Conservation (phyloP, 495 filamentous ascomycete species). For the Ascobolus immersus region DNA sequence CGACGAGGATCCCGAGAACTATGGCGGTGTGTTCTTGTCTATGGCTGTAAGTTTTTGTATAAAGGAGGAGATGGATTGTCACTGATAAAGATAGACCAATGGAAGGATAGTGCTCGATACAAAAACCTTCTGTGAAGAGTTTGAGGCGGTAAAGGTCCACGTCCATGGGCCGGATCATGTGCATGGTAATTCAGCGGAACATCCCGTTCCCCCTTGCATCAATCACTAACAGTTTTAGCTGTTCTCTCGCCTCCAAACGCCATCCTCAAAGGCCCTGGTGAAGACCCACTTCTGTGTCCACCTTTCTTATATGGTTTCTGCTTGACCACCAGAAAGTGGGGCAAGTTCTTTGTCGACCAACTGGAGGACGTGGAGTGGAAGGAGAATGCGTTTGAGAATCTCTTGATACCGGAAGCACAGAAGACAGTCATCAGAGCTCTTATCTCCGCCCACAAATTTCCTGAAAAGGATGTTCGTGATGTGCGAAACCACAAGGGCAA, state of each 20-base stretch:
- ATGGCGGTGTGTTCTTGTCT: conserved; percentile 5
- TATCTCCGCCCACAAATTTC: conserved; percentile 22
- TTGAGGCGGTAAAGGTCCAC: not conserved
- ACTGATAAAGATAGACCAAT: not conserved
- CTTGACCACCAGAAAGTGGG: conserved; percentile 18
- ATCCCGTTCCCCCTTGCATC: conserved; percentile 3
- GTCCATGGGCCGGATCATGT: not conserved
- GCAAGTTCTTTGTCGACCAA: conserved; percentile 14
- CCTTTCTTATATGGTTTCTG: conserved; percentile 15
- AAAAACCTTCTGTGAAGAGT: not conserved
- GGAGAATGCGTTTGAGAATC: conserved; percentile 26
- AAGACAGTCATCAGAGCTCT: conserved; percentile 30
- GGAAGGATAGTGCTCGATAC: not conserved
- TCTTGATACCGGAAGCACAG: conserved; percentile 26
- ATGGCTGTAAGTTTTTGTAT: not conserved
- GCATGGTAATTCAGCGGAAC: not conserved
- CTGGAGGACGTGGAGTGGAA: conserved; percentile 26
- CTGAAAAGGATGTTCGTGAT: not conserved
- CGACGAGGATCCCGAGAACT: conserved; percentile 23
- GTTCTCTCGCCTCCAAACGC: too few species aligned
- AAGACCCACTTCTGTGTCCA: conserved; percentile 14
- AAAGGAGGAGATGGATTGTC: not conserved
- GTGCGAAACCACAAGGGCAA: conserved; percentile 28
- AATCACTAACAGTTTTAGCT: too few species aligned
- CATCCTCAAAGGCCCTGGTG: too few species aligned